A percentile compares a stretch with the other conserved stretches of the same genome.
phyloP scores from a whole-genome alignment of 108 stramenopile species.

The Nannochloropsis gaditana region DNA sequence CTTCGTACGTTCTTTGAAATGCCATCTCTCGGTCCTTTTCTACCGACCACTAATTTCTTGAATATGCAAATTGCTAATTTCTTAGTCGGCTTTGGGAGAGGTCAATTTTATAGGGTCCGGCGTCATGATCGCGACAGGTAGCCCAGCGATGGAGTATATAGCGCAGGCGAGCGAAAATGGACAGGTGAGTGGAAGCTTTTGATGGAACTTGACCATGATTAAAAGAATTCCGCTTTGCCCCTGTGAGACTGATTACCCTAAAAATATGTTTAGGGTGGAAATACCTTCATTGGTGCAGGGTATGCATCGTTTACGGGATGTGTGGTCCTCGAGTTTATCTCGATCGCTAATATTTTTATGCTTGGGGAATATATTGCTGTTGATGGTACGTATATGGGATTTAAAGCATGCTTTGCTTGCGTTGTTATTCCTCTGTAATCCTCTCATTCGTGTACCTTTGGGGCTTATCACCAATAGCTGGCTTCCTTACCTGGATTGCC shows the following conservation, averaged over 20 bases:
- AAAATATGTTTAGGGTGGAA: too few relatives aligned
- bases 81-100: too few relatives aligned
- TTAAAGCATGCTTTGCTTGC: not conserved
- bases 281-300: not conserved
- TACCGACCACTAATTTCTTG: not conserved
- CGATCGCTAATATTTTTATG: not conserved
- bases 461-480: not conserved
- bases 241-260: too few relatives aligned
- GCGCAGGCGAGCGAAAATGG: not conserved
- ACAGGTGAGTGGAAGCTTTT: not conserved
- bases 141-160: not conserved
- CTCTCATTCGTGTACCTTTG: too few relatives aligned
- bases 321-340: not conserved
- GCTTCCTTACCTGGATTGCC: not conserved
- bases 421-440: not conserved
- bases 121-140: not conserved
- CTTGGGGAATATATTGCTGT: not conserved
- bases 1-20: slow-evolving; percentile 11
- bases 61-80: too few relatives aligned
- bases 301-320: not conserved
- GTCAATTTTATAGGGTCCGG: not conserved
- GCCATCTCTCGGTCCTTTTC: not conserved
- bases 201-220: too few relatives aligned
- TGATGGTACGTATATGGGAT: not conserved
- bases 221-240: too few relatives aligned